Conservation (phyloP, 306 rosid genomes). For the Medicago arabica region DNA sequence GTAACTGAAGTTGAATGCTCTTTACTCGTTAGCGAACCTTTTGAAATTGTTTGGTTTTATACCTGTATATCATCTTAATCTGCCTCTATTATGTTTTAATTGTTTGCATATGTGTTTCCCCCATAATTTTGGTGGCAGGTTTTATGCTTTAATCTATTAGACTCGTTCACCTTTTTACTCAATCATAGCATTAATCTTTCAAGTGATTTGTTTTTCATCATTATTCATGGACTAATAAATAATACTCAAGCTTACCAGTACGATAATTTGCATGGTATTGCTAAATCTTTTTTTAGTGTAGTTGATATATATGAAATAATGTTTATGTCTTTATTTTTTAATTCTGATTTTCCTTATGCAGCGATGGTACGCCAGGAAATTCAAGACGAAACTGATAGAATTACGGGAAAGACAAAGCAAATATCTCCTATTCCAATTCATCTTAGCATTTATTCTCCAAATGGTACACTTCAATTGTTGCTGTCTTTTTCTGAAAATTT, state of each 20-base stretch:
- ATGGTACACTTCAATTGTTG: slow-evolving; percentile 59
- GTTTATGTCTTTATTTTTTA: slow-evolving; percentile 20
- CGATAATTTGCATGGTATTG: slow-evolving; percentile 20
- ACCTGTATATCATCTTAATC: background rate
- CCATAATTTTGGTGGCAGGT: background rate
- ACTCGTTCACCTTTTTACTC: background rate
- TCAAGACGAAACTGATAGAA: slow-evolving; percentile 93
- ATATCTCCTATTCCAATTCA: slow-evolving; percentile 96
- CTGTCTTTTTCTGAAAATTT: background rate
- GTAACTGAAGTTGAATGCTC: background rate
- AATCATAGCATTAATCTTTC: background rate
- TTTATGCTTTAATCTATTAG: slow-evolving; percentile 1
- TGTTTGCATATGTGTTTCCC: background rate
- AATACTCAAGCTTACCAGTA: slow-evolving; percentile 2
- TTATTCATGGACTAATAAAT: slow-evolving; percentile 9
- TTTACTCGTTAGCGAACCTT: background rate
- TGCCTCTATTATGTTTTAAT: slow-evolving; percentile 2
- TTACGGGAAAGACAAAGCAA: slow-evolving; percentile 84
- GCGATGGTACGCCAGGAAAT: slow-evolving; percentile 89
- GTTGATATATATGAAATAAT: slow-evolving; percentile 16
- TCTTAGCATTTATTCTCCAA: slow-evolving; percentile 94
- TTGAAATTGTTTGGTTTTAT: background rate
- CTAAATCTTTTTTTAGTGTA: background rate
- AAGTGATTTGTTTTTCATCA: background rate
- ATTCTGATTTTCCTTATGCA: slow-evolving; percentile 48